Conservation (phyloP, 2,329 filamentous ascomycete genomes). For the Claviceps digitariae region DNA sequence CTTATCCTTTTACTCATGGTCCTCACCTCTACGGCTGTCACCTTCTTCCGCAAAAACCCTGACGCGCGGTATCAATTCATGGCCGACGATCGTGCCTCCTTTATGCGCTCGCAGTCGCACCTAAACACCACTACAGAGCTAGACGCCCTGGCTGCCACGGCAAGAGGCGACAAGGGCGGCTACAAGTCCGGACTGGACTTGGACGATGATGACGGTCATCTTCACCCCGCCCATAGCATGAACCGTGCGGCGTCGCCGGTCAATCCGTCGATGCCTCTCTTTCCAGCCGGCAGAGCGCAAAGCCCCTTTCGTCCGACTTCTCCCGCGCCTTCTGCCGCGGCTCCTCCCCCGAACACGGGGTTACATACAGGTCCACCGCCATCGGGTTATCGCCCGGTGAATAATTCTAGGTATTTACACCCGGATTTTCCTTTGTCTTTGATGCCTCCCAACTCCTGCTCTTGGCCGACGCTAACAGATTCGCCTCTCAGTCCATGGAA, state of each 20-base stretch:
- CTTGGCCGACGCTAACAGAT: neutral
- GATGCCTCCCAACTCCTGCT: neutral
- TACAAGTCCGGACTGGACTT: constrained; percentile 25
- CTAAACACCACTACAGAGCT: constrained; percentile 66
- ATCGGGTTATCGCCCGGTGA: constrained; percentile 21
- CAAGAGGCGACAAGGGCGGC: constrained; percentile 51
- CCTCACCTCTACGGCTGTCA: constrained; percentile 41
- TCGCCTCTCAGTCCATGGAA: constrained; percentile 26
- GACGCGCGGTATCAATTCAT: constrained; percentile 90
- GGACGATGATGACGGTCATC: constrained; percentile 28
- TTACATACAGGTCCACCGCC: neutral
- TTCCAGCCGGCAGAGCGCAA: constrained; percentile 24
- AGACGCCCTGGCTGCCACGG: constrained; percentile 79
- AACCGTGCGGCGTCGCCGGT: constrained; percentile 19
- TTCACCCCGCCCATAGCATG: constrained; percentile 21
- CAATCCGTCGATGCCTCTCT: constrained; percentile 29
- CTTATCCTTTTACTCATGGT: constrained; percentile 72
- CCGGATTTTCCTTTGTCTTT: too few species aligned
- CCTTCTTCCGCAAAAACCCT: constrained; percentile 81
- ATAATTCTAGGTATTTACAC: constrained; percentile 23
- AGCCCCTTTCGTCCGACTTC: constrained; percentile 21
- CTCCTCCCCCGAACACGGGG: too few species aligned
- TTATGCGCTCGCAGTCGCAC: constrained; percentile 88
- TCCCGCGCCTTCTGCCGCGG: neutral
- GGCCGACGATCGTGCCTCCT: constrained; percentile 86